phyloP scores from a whole-genome alignment of 1,284 basidiomycete species.

The Takashimella tepidaria region DNA sequence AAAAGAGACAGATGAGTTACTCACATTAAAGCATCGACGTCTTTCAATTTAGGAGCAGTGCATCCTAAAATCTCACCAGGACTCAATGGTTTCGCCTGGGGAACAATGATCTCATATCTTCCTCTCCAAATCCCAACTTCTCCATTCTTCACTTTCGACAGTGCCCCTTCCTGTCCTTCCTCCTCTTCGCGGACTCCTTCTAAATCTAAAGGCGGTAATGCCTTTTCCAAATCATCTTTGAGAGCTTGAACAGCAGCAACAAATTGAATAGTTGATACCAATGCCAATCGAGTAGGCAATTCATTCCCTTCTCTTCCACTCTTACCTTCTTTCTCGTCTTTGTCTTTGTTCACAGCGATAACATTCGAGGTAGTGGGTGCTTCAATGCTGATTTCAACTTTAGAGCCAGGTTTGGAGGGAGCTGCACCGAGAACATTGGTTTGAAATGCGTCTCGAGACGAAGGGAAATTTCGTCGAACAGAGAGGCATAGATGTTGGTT shows the following conservation, averaged over 20 bases:
- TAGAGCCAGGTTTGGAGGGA: slow-evolving; percentile 28
- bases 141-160: slow-evolving; percentile 31
- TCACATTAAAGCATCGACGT: slow-evolving; percentile 82
- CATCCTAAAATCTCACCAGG: slow-evolving; percentile 97
- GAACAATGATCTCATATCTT: slow-evolving; percentile 73
- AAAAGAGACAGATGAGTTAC: slow-evolving; percentile 32
- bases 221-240: slow-evolving; percentile 63
- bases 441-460: slow-evolving; percentile 44
- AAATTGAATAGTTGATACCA: slow-evolving; percentile 95
- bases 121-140: slow-evolving; percentile 48
- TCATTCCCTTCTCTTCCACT: too few relatives aligned
- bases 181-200: slow-evolving; percentile 12
- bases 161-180: slow-evolving; percentile 14
- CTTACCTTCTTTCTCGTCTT: too few relatives aligned
- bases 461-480: slow-evolving; percentile 85
- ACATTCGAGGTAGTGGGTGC: slow-evolving; percentile 7
- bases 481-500: slow-evolving; percentile 64
- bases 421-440: slow-evolving; percentile 38
- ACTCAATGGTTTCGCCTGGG: slow-evolving; percentile 86
- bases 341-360: slow-evolving; percentile 5
- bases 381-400: slow-evolving; percentile 40
- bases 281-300: slow-evolving; percentile 64
- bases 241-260: slow-evolving; percentile 80
- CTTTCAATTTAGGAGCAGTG: slow-evolving; percentile 73
- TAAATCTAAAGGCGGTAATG: slow-evolving; percentile 32